phyloP scores from a whole-genome alignment of 176 grass and related monocot genomes.

The Panicum miliaceum region DNA sequence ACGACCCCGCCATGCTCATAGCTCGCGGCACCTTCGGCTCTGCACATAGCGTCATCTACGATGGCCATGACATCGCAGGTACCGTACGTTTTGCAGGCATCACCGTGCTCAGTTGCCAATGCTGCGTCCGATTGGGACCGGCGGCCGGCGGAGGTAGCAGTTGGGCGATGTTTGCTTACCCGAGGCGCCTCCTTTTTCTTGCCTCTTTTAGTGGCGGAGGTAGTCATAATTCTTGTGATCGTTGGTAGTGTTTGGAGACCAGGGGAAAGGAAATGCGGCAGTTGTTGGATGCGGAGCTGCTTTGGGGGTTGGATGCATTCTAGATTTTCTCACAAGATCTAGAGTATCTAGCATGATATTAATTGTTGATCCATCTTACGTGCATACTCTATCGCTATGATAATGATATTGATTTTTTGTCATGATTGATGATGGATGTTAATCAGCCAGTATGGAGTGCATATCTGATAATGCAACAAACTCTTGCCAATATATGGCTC shows the following conservation, averaged over 20 bases:
- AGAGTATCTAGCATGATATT: not conserved
- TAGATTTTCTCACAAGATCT: not conserved
- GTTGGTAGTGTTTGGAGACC: not conserved
- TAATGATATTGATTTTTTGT: too few relatives aligned
- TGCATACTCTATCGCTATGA: not conserved
- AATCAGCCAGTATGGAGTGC: too few relatives aligned
- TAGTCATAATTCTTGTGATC: constrained; percentile 58
- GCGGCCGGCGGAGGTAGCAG: not conserved
- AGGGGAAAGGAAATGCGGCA: not conserved
- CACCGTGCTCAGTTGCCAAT: not conserved
- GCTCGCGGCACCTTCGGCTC: constrained; percentile 95
- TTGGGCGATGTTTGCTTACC: not conserved
- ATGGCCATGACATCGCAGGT: constrained; percentile 96
- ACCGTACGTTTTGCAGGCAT: not conserved
- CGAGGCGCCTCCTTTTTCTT: not conserved
- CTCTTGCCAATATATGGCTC: too few relatives aligned
- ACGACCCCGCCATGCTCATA: constrained; percentile 82
- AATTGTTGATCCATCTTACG: not conserved
- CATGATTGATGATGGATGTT: too few relatives aligned
- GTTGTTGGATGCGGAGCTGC: constrained; percentile 20
- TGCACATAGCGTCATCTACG: constrained; percentile 90
- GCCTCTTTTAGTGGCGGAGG: constrained; percentile 41
- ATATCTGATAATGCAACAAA: too few relatives aligned
- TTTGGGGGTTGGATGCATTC: not conserved
- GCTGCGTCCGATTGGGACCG: not conserved